These are phyloP conservation scores for Taiozyma sp. DNA, from an alignment of 1,139 yeast species.

Conservation along the genomic window DNA sequence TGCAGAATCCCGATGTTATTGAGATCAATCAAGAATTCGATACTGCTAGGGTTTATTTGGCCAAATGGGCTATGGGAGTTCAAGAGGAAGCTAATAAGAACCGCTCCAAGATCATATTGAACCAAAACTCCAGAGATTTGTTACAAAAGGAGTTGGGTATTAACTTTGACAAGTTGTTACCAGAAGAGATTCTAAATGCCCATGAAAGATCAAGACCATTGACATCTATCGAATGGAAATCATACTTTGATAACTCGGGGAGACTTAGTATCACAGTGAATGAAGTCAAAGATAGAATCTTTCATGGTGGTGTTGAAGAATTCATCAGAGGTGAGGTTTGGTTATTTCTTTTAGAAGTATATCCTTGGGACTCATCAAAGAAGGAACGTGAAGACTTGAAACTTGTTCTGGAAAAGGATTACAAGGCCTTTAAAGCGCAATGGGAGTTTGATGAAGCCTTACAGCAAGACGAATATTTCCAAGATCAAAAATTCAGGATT, in stretches of 20 bases:
- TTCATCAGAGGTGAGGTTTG: slow-evolving; percentile 71
- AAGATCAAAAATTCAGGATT: slow-evolving; percentile 81
- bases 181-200: slow-evolving; percentile 51
- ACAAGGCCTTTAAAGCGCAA: slow-evolving; percentile 66
- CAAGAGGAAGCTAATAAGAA: slow-evolving; percentile 87
- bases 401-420: slow-evolving; percentile 55
- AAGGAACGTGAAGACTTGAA: slow-evolving; percentile 60
- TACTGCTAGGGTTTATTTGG: slow-evolving; percentile 83
- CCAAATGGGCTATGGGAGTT: slow-evolving; percentile 96
- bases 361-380: slow-evolving; percentile 79
- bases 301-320: slow-evolving; percentile 80
- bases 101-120: slow-evolving; percentile 50
- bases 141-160: slow-evolving; percentile 62
- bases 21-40: slow-evolving; percentile 87
- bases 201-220: slow-evolving; percentile 61
- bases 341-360: slow-evolving; percentile 78
- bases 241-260: slow-evolving; percentile 78
- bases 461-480: slow-evolving; percentile 71
- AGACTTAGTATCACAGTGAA: slow-evolving; percentile 58
- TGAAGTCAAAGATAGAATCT: slow-evolving; percentile 76
- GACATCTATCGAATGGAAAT: slow-evolving; percentile 72
- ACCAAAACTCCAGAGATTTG: slow-evolving; percentile 52
- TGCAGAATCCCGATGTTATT: slow-evolving; percentile 75
- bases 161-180: slow-evolving; percentile 44
- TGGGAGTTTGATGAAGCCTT: slow-evolving; percentile 48